Conservation (phyloP, 345 rosid genomes). For the Citrus maxima region DNA sequence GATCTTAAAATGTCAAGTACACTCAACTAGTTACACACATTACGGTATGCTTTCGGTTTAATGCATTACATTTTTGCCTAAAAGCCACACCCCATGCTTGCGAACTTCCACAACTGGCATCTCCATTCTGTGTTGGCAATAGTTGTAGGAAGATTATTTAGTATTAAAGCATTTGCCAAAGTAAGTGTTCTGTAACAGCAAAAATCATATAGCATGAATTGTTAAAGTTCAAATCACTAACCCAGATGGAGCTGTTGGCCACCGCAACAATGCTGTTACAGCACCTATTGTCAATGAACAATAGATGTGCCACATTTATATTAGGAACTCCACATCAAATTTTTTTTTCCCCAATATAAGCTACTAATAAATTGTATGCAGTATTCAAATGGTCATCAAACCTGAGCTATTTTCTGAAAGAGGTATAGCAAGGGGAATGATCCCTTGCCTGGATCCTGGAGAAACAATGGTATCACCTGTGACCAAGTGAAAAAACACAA, state of each 20-base stretch:
- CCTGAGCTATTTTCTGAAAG: conserved; percentile 68
- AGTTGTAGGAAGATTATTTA: conserved; percentile 19
- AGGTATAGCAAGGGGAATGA: conserved; percentile 76
- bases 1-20: conserved; percentile 8
- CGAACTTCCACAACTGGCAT: conserved; percentile 88
- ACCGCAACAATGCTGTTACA: conserved; percentile 72
- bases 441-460: conserved; percentile 70
- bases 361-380: not conserved
- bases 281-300: conserved; percentile 42
- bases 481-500: conserved; percentile 8
- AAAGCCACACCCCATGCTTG: conserved; percentile 81
- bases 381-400: conserved; percentile 16
- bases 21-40: conserved; percentile 17
- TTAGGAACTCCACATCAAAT: not conserved
- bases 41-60: conserved; percentile 24
- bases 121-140: conserved; percentile 64
- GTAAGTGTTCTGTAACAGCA: not conserved
- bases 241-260: conserved; percentile 97
- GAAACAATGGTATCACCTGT: conserved; percentile 71
- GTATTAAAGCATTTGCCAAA: not conserved
- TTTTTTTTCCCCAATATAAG: not conserved
- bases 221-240: conserved; percentile 24
- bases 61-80: conserved; percentile 75
- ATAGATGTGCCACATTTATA: conserved; percentile 10
- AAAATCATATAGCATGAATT: not conserved